Evolutionary conservation across 768 basidiomycete species (phyloP).

Genomic region (Russula sp.): DNA sequence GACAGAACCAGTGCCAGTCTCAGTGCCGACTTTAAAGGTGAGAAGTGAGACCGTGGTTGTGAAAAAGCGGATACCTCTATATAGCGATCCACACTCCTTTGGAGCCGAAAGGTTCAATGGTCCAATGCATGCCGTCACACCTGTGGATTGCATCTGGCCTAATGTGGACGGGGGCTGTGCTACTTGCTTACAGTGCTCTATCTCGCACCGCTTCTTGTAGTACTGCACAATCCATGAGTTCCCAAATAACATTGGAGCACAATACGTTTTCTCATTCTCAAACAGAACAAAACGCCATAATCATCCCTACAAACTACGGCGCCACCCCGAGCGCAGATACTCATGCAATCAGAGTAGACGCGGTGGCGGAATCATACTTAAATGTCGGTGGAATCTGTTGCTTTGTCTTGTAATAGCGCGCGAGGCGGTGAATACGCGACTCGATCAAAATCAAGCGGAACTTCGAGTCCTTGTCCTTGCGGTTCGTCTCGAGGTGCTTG

Average conservation of each 20-base stretch:
- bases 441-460: constrained; percentile 98
- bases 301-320: neutral
- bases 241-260: neutral
- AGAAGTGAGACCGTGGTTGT: too few species aligned
- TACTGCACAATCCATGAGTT: neutral
- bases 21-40: neutral
- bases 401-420: constrained; percentile 98
- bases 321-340: constrained; percentile 1
- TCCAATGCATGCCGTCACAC: too few species aligned
- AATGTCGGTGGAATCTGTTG: constrained; percentile 97
- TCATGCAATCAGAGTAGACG: constrained; percentile 85
- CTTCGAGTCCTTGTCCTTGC: constrained; percentile 98
- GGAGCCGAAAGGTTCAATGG: too few species aligned
- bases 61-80: too few species aligned
- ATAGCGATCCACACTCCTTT: too few species aligned
- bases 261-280: constrained; percentile 13
- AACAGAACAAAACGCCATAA: constrained; percentile 14
- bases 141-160: too few species aligned
- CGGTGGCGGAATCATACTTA: constrained; percentile 97
- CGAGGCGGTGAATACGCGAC: constrained; percentile 96
- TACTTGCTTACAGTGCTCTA: too few species aligned
- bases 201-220: too few species aligned
- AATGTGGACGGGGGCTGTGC: too few species aligned
- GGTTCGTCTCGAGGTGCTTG: constrained; percentile 97
- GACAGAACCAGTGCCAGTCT: neutral